Evolutionary conservation across 1,284 basidiomycete genomes (phyloP).

Genomic region (Pseudozyma sp.): DNA sequence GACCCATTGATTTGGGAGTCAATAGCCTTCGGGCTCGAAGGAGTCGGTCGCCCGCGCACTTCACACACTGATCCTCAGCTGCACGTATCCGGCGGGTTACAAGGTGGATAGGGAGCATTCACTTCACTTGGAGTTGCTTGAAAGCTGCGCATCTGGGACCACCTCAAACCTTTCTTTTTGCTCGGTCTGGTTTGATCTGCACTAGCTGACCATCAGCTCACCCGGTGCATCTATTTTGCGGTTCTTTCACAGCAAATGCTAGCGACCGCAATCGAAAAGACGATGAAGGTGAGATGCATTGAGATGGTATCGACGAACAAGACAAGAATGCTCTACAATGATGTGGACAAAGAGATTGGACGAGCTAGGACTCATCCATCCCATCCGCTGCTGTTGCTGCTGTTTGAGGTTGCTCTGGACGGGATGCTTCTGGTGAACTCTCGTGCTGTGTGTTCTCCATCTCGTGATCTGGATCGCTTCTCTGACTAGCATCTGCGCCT

Average conservation of each 20-base stretch:
- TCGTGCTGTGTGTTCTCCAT: conserved; percentile 4
- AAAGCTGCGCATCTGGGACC: conserved; percentile 54
- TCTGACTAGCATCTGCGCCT: conserved; percentile 16
- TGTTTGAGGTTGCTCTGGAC: conserved; percentile 2
- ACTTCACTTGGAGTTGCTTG: conserved; percentile 47
- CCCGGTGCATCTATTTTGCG: too few species aligned
- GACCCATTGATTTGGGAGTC: conserved; percentile 41
- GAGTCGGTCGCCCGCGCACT: conserved; percentile 59
- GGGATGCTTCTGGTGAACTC: background rate
- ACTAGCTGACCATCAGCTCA: too few species aligned
- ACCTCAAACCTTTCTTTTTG: conserved; percentile 52
- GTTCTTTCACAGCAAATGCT: background rate
- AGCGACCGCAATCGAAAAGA: background rate
- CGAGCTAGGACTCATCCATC: conserved; percentile 36
- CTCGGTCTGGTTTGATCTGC: background rate
- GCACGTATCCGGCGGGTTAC: conserved; percentile 52
- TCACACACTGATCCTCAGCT: conserved; percentile 56
- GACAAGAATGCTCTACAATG: conserved; percentile 12
- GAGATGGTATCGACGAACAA: conserved; percentile 17
- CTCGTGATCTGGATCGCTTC: conserved; percentile 17
- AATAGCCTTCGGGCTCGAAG: conserved; percentile 52
- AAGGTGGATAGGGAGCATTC: conserved; percentile 55
- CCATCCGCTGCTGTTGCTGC: conserved; percentile 12
- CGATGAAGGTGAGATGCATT: conserved; percentile 11
- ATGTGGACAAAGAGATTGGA: background rate